These are phyloP conservation scores for Alnus rubra DNA, from an alignment of 306 rosid genomes.

Conservation along the genomic window DNA sequence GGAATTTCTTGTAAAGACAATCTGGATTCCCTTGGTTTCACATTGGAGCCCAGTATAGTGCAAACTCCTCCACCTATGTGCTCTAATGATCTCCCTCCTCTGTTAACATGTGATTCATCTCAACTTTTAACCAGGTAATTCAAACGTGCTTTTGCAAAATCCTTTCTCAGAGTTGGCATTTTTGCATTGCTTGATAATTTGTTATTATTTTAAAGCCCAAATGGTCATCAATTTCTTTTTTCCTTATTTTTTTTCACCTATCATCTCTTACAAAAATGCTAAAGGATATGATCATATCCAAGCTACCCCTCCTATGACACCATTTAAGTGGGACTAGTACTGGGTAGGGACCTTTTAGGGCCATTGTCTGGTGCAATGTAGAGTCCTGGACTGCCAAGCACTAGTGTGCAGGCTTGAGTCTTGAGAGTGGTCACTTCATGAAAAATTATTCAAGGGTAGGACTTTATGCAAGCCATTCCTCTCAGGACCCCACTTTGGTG, in stretches of 20 bases:
- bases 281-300: not conserved
- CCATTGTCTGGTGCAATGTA: not conserved
- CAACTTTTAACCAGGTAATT: constrained; percentile 54
- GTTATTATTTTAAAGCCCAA: not conserved
- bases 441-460: too few species aligned
- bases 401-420: not conserved
- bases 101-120: constrained; percentile 39
- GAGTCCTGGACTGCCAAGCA: not conserved
- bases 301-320: not conserved
- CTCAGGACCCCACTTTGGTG: too few species aligned
- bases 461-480: too few species aligned
- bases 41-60: constrained; percentile 65
- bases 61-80: constrained; percentile 46
- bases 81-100: constrained; percentile 48
- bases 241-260: not conserved
- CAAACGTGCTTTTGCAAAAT: constrained; percentile 11
- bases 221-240: not conserved
- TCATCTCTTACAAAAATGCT: not conserved
- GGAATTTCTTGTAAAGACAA: constrained; percentile 78
- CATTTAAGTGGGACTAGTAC: not conserved
- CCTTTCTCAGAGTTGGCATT: constrained; percentile 10
- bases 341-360: not conserved
- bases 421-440: not conserved
- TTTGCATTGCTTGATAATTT: not conserved
- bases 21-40: constrained; percentile 65